A percentile compares a stretch with the other conserved stretches of the same genome.
Evolutionary conservation across 2,329 filamentous ascomycete genomes (phyloP).

Genomic region (Colletotrichum sojae): DNA sequence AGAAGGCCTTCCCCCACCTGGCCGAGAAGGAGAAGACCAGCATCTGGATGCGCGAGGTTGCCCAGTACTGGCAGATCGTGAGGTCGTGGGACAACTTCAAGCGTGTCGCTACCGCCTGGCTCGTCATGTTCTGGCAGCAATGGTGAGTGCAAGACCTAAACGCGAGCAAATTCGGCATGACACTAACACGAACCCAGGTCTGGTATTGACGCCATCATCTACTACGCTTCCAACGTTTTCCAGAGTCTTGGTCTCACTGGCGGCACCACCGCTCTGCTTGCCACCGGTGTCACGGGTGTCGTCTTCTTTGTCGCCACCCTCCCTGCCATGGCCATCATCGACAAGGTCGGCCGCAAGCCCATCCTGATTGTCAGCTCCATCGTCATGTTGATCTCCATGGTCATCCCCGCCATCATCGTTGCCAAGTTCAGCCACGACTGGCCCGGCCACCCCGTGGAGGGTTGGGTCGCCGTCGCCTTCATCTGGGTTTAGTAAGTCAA

Average conservation of each 20-base stretch:
- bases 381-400: conserved; percentile 55
- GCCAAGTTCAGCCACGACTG: conserved; percentile 55
- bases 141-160: conserved; percentile 45
- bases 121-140: conserved; percentile 65
- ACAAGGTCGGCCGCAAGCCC: conserved; percentile 57
- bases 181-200: conserved; percentile 36
- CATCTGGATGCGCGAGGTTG: conserved; percentile 59
- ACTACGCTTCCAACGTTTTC: conserved; percentile 70
- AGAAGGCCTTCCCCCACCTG: conserved; percentile 60
- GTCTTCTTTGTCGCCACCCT: conserved; percentile 58
- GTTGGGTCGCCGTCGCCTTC: conserved; percentile 55
- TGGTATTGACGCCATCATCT: conserved; percentile 60
- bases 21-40: conserved; percentile 57
- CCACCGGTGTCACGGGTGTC: conserved; percentile 74
- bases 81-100: conserved; percentile 65
- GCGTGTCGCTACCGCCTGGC: conserved; percentile 58
- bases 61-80: conserved; percentile 64
- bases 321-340: conserved; percentile 53
- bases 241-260: conserved; percentile 73
- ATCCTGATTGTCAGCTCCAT: conserved; percentile 54
- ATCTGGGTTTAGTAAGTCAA: conserved; percentile 48
- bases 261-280: conserved; percentile 70
- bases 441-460: conserved; percentile 52
- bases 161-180: not conserved
- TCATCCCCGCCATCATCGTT: conserved; percentile 58